phyloP scores from a whole-genome alignment of 164 flowering plant genomes.

The Aristolochia fimbriata region DNA sequence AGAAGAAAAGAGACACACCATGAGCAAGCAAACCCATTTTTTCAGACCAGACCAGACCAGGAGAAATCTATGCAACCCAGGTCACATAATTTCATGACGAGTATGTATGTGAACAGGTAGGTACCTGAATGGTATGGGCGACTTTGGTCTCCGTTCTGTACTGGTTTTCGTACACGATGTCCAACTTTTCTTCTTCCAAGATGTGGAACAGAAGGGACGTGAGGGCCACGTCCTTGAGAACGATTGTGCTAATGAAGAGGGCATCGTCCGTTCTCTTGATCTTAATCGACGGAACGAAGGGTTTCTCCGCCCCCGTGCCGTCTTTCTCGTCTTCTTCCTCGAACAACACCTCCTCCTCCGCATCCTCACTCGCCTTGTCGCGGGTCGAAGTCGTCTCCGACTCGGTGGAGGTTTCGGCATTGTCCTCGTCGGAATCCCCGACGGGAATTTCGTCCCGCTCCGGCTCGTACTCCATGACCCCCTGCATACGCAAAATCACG shows the following conservation, averaged over 20 bases:
- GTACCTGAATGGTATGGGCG: constrained; percentile 15
- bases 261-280: constrained; percentile 5
- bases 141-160: constrained; percentile 17
- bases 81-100: too few relatives aligned
- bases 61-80: too few relatives aligned
- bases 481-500: background rate
- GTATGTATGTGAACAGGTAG: too few relatives aligned
- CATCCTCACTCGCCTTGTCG: background rate
- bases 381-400: background rate
- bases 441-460: constrained; percentile 2
- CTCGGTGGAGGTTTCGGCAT: background rate
- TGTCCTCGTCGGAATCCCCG: constrained; percentile 9
- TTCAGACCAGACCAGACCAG: too few relatives aligned
- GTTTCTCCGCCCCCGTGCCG: background rate
- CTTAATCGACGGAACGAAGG: constrained; percentile 15
- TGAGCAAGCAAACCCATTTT: background rate
- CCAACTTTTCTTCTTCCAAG: constrained; percentile 17
- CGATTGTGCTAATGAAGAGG: constrained; percentile 15
- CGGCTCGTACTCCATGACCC: constrained; percentile 5
- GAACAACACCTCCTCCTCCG: background rate
- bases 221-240: constrained; percentile 12
- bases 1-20: background rate
- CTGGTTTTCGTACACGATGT: constrained; percentile 15
- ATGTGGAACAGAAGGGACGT: constrained; percentile 12
- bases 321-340: constrained; percentile 4